phyloP scores from a whole-genome alignment of 805 yeast species.

The Suhomyces sp. region DNA sequence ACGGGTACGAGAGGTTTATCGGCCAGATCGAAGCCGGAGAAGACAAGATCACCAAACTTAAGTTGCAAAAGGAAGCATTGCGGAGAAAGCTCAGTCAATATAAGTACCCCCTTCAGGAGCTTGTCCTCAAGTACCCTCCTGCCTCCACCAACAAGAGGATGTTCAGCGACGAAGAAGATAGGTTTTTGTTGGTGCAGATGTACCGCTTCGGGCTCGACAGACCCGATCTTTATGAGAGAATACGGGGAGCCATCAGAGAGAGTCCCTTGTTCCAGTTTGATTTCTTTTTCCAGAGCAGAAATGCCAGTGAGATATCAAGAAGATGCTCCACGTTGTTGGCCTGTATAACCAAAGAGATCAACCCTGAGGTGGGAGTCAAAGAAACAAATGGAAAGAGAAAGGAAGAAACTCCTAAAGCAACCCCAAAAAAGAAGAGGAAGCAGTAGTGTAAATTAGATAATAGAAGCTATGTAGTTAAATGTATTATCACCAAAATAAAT shows the following conservation, averaged over 20 bases:
- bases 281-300: slow-evolving; percentile 79
- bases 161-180: slow-evolving; percentile 86
- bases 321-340: slow-evolving; percentile 77
- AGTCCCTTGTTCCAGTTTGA: slow-evolving; percentile 83
- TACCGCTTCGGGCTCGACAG: slow-evolving; percentile 79
- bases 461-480: too few species aligned
- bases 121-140: slow-evolving; percentile 70
- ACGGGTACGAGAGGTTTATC: slow-evolving; percentile 82
- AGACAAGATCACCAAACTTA: slow-evolving; percentile 63
- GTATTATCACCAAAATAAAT: too few species aligned
- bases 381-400: slow-evolving; percentile 6
- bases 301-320: slow-evolving; percentile 73
- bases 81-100: slow-evolving; percentile 71
- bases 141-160: slow-evolving; percentile 58
- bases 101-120: slow-evolving; percentile 75
- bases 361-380: slow-evolving; percentile 7
- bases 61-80: slow-evolving; percentile 74
- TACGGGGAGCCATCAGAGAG: slow-evolving; percentile 69
- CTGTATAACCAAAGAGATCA: slow-evolving; percentile 65
- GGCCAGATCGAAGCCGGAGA: slow-evolving; percentile 86
- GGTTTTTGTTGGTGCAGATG: slow-evolving; percentile 77
- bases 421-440: slow-evolving; percentile 5
- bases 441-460: background rate
- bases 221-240: slow-evolving; percentile 72
- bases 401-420: slow-evolving; percentile 5